A percentile compares a stretch with the other conserved stretches of the same genome.
These are phyloP conservation scores for Mycena sp. DNA, from an alignment of 1,284 basidiomycete genomes.

Conservation along the genomic window DNA sequence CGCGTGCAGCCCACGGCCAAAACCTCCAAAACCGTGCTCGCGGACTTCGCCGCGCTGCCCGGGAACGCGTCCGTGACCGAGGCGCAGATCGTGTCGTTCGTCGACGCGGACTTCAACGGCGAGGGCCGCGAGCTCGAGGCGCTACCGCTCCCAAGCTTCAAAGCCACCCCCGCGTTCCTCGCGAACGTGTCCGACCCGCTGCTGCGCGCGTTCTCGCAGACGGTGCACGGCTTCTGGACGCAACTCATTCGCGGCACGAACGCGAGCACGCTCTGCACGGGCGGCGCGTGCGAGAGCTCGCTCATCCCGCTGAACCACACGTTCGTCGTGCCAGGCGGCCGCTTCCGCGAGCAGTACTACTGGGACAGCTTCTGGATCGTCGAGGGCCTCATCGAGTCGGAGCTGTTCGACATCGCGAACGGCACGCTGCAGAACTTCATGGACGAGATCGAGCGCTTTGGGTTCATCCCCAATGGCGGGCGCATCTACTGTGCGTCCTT, in stretches of 20 bases:
- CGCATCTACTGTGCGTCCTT: constrained; percentile 74
- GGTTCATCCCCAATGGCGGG: constrained; percentile 95
- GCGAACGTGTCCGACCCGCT: constrained; percentile 77
- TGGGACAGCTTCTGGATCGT: constrained; percentile 92
- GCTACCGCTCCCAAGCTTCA: constrained; percentile 70
- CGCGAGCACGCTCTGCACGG: constrained; percentile 70
- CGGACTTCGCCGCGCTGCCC: constrained; percentile 60
- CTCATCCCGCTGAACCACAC: constrained; percentile 91
- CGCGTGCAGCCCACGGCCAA: constrained; percentile 72
- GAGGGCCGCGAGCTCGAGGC: constrained; percentile 88
- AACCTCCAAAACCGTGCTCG: constrained; percentile 69
- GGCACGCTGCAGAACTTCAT: constrained; percentile 90
- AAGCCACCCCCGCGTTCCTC: constrained; percentile 73
- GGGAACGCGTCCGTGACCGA: constrained; percentile 60
- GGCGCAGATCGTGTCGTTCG: constrained; percentile 72
- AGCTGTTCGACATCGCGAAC: constrained; percentile 79
- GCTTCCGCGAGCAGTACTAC: constrained; percentile 70
- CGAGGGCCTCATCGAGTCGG: constrained; percentile 83
- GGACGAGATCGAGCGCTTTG: constrained; percentile 84
- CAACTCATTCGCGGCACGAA: constrained; percentile 84
- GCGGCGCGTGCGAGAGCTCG: constrained; percentile 76
- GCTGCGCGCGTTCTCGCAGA: constrained; percentile 76
- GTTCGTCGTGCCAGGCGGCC: constrained; percentile 83
- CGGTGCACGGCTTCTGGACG: constrained; percentile 86
- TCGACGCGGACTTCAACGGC: constrained; percentile 81